Base-by-base conservation (phyloP, 2,329 filamentous ascomycete genomes). In the Ilyonectria destructans region DNA sequence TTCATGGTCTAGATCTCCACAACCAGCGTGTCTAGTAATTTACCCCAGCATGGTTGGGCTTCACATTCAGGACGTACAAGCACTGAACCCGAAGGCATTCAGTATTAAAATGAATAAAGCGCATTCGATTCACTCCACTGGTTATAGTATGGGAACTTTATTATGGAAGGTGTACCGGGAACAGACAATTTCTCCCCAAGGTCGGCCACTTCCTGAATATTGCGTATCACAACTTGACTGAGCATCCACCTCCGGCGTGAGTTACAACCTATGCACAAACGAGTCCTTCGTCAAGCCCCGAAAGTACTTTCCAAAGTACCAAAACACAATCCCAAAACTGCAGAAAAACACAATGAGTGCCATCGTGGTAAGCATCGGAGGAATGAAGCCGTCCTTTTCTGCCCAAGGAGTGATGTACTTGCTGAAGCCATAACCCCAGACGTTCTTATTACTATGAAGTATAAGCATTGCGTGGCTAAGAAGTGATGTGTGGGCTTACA, bases 331-430 rank as follows among this genome's bases (percentile, higher is more conserved):
- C 2, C 62, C 62, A n/a, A 60, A 65, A n/a, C 49, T 49, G 23
- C 62, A 65, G 26, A 65, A 65, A 31, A 65, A 65, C 12, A 54
- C 43, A 15, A 65, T 65, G 49, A 65, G 62, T 10, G 56, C 57
- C 62, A 65, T 60, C 1, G 40, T 59, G 0, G 56, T 59, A 1
- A 65, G 29, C 1, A 65, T 59, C 6, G 62, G 62, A 1, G 57
- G 62, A n/a, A 65, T 26, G 23, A 65, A 65, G 9, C 62, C 62
- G 19, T 23, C 52, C 49, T 56, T 60, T n/a, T 65, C 56, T 3
- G 51, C 62, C 62, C 62, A 64, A 8, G 55, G 33, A 8, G 62
- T 64, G 48, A 64, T 64, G 48, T 54, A 64, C 29, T 64, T 64
- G 21, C 62, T 65, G 17, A 65, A 31, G 4, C 57, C 62, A 37